Evolutionary conservation across 1,139 yeast genomes (phyloP).

Genomic region (Blastobotrys ciferrii): DNA sequence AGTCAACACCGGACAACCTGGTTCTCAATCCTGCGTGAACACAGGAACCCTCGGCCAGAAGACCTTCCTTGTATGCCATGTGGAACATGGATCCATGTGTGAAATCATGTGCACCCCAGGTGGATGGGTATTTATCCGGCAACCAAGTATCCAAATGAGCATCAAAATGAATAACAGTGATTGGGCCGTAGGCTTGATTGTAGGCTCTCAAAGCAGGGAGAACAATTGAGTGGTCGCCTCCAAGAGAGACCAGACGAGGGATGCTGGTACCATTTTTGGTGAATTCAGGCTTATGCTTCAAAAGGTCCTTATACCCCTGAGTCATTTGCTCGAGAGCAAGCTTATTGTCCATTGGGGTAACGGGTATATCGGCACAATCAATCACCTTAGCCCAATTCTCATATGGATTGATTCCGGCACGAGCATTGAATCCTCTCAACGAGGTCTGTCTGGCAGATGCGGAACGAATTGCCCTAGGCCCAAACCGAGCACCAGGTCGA

Average conservation of each 20-base stretch:
- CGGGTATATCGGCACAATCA: slow-evolving; percentile 81
- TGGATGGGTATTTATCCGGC: slow-evolving; percentile 36
- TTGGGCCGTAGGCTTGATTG: slow-evolving; percentile 57
- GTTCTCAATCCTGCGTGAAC: slow-evolving; percentile 73
- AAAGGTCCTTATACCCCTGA: slow-evolving; percentile 58
- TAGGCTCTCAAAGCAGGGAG: slow-evolving; percentile 67
- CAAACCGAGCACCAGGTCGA: slow-evolving; percentile 77
- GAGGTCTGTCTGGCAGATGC: slow-evolving; percentile 59
- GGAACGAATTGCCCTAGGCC: slow-evolving; percentile 73
- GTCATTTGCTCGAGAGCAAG: slow-evolving; percentile 72
- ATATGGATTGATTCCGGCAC: slow-evolving; percentile 66
- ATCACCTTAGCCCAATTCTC: slow-evolving; percentile 53
- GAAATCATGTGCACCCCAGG: slow-evolving; percentile 35
- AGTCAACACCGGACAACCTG: slow-evolving; percentile 26
- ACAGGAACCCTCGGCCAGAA: slow-evolving; percentile 44
- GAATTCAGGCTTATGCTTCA: slow-evolving; percentile 43
- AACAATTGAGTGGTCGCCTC: slow-evolving; percentile 61
- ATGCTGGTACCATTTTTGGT: slow-evolving; percentile 14
- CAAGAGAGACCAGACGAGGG: slow-evolving; percentile 26
- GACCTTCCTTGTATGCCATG: slow-evolving; percentile 60
- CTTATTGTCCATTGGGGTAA: slow-evolving; percentile 74
- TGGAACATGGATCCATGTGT: slow-evolving; percentile 80
- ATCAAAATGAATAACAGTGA: slow-evolving; percentile 71
- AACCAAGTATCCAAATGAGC: slow-evolving; percentile 75
- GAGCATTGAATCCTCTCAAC: slow-evolving; percentile 44